Conservation (phyloP, 352 stramenopile genomes). For the Phytophthora meadii region DNA sequence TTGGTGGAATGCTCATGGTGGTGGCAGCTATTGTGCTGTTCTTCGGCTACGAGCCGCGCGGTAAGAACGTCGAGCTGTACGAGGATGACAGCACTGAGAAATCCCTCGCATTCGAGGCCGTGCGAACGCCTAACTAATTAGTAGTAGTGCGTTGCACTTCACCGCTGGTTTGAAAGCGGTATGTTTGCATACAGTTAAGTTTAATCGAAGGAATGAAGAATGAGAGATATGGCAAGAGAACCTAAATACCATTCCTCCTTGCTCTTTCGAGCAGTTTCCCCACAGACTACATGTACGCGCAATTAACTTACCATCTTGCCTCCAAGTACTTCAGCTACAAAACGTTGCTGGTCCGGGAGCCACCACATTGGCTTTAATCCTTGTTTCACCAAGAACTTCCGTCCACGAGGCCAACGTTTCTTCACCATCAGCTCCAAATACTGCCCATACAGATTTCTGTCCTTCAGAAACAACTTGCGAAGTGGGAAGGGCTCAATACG, state of each 20-base stretch:
- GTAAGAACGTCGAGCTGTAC: constrained; percentile 71
- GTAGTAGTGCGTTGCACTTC: constrained; percentile 1
- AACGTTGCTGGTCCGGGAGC: background rate
- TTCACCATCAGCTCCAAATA: constrained; percentile 31
- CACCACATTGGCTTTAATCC: constrained; percentile 40
- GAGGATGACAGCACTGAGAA: constrained; percentile 32
- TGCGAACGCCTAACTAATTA: constrained; percentile 34
- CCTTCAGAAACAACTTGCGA: constrained; percentile 30
- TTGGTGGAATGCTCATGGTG: constrained; percentile 65
- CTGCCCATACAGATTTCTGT: constrained; percentile 19
- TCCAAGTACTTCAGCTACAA: constrained; percentile 2
- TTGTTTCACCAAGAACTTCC: constrained; percentile 26
- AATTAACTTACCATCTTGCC: background rate
- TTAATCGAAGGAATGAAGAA: constrained; percentile 5
- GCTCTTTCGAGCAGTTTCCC: background rate
- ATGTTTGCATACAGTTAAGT: constrained; percentile 21
- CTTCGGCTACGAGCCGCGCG: constrained; percentile 75
- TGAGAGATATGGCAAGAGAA: too few species aligned
- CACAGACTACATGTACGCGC: background rate
- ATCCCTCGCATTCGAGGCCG: constrained; percentile 30
- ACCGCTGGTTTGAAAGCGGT: constrained; percentile 25
- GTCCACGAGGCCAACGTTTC: constrained; percentile 39
- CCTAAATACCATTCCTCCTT: constrained; percentile 16
- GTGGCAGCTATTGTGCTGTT: constrained; percentile 56
- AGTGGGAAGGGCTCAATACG: constrained; percentile 33